Conservation (phyloP, 352 stramenopile genomes). For the Globisporangium alternatum region DNA sequence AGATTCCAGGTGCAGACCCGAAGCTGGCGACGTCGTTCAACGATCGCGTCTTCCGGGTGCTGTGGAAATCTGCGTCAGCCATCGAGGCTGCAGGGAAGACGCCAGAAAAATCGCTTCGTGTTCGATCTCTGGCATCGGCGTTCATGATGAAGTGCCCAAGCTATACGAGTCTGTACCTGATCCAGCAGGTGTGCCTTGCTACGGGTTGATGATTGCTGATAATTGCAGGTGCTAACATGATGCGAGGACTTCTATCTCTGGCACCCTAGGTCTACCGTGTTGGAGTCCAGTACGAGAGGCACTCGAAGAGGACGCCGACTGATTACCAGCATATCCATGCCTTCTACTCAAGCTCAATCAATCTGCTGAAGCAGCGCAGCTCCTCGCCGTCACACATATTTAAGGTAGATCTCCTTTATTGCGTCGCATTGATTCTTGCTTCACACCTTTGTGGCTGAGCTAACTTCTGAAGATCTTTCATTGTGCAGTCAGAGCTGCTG, state of each 20-base stretch:
- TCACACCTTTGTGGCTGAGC: background rate
- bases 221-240: background rate
- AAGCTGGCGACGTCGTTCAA: constrained; percentile 61
- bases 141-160: constrained; percentile 70
- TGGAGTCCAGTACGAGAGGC: constrained; percentile 59
- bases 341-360: constrained; percentile 39
- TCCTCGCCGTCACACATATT: constrained; percentile 1
- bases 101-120: constrained; percentile 28
- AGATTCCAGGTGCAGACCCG: constrained; percentile 30
- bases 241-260: background rate
- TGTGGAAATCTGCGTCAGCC: constrained; percentile 64
- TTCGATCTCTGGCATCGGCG: constrained; percentile 45
- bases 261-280: constrained; percentile 46
- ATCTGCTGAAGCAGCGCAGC: constrained; percentile 12
- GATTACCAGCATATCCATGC: constrained; percentile 26
- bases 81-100: constrained; percentile 19
- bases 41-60: constrained; percentile 61
- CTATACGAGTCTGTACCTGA: constrained; percentile 55
- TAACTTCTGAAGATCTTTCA: background rate
- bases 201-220: background rate
- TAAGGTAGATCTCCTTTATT: constrained; percentile 6
- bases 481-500: constrained; percentile 27
- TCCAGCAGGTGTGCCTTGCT: constrained; percentile 45
- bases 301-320: constrained; percentile 25
- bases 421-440: background rate